Evolutionary conservation across 139 green algal species (phyloP), one percentile per base, ranked within the genome.

Genomic region (Chlamydomonas eustigma): DNA sequence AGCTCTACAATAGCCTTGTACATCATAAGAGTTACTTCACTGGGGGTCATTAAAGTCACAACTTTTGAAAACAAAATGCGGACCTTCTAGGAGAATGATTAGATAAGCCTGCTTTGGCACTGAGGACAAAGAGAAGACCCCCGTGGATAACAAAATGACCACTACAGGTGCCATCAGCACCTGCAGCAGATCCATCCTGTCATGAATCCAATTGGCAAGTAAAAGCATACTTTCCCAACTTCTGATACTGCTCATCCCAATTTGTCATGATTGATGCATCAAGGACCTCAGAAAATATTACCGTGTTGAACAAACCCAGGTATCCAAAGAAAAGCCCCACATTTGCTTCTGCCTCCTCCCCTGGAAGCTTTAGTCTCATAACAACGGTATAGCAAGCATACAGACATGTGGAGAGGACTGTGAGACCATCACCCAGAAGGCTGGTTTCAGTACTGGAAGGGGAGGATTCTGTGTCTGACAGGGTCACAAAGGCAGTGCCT

Each of bases 351-450:
- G 86, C 86, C 31, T 93, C 83, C 39, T 86, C 82, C 5, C 63
- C 70, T 18, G 85, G 87, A 75, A 96, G 73, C n/a, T 84, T 66
- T 25, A 77, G 77, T 0, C 83, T 71, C 58, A 97, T 83, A 6
- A 92, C 68, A 4, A 95, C 80, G 0, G 94, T 97, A 87, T 98
- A 98, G 18, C 22, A 38, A 1, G 84, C 94, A 78, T 98, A 98
- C 25, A 94, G 78, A 2, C 87, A 63, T 1, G 91, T 88, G 6
- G 91, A 92, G 37, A 91, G 28, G 2, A 98, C 82, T 36, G 81
- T 86, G 39, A 98, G 82, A 37, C 90, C 4, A 76, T 98, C 94
- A 2, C 94, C 94, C 18, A 37, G 6, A 18, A 70, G 18, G 33
- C 22, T 28, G 33, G 28, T 34, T n/a, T 39, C 44, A 12, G 33